A percentile compares a stretch with the other conserved stretches of the same genome.
Evolutionary conservation across 2,329 filamentous ascomycete species (phyloP).

Genomic region (Dendrostoma leiphaemia): DNA sequence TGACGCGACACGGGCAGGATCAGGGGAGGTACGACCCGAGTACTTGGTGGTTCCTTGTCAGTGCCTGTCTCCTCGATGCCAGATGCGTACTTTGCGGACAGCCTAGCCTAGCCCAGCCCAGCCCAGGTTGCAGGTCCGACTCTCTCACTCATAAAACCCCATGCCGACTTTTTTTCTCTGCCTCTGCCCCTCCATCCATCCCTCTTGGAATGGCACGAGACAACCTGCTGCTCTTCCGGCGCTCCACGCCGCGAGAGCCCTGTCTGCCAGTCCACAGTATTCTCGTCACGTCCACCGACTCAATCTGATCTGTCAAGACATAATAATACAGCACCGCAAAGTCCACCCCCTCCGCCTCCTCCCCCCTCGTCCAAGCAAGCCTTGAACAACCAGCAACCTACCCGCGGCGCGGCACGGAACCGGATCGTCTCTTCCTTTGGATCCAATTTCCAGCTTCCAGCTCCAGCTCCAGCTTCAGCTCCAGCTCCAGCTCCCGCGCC

Average conservation of each 20-base stretch:
- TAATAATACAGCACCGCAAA: neutral
- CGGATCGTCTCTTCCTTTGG: neutral
- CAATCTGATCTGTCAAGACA: neutral
- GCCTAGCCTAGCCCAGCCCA: slow-evolving; percentile 3
- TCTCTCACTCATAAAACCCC: slow-evolving; percentile 35
- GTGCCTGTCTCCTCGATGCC: neutral
- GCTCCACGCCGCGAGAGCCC: slow-evolving; percentile 36
- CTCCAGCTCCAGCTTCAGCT: neutral
- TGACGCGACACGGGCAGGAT: neutral
- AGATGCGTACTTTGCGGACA: slow-evolving; percentile 3
- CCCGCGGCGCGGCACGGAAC: neutral
- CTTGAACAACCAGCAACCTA: too few species aligned
- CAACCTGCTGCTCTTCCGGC: slow-evolving; percentile 31
- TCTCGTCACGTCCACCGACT: neutral
- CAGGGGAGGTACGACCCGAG: neutral
- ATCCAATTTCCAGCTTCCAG: neutral
- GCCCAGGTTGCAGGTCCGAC: too few species aligned
- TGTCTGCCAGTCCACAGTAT: slow-evolving; percentile 13
- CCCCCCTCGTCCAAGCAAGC: too few species aligned
- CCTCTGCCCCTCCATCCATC: slow-evolving; percentile 32
- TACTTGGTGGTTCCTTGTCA: neutral
- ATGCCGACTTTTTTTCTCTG: slow-evolving; percentile 33
- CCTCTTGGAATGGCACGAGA: slow-evolving; percentile 40
- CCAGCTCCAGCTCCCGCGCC: neutral
- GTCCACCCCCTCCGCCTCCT: neutral